phyloP scores from a whole-genome alignment of 148 eudicot genomes.

The Limonium bicolor region DNA sequence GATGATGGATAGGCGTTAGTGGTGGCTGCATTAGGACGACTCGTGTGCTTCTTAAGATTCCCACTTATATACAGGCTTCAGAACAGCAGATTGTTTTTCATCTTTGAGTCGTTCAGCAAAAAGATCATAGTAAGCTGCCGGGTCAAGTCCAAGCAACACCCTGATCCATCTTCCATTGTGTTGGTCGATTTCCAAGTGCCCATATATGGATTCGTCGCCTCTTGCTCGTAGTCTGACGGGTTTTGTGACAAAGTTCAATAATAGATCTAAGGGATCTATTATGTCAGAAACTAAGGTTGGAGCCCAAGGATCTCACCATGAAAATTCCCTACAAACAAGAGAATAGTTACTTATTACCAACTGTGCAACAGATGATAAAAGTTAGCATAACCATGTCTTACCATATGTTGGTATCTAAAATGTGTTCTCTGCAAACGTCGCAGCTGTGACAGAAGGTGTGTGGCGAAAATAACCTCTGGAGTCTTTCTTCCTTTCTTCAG shows the following conservation, averaged over 20 bases:
- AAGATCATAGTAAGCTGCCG: constrained; percentile 21
- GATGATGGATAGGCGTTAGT: too few relatives aligned
- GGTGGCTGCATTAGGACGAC: too few relatives aligned
- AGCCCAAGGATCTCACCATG: constrained; percentile 69
- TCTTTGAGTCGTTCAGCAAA: constrained; percentile 40
- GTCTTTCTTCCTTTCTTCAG: constrained; percentile 21
- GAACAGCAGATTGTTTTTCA: constrained; percentile 42
- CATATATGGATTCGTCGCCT: constrained; percentile 43
- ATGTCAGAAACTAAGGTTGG: constrained; percentile 33
- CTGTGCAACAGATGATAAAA: background rate
- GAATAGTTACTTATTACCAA: background rate
- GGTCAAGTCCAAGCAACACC: constrained; percentile 34
- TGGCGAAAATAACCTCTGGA: constrained; percentile 36
- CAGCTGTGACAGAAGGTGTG: constrained; percentile 30
- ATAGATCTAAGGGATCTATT: constrained; percentile 13
- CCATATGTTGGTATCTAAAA: constrained; percentile 52
- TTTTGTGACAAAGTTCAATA: constrained; percentile 13
- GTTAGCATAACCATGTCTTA: too few relatives aligned
- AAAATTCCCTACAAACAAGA: constrained; percentile 37
- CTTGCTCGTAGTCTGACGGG: constrained; percentile 27
- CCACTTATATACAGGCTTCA: constrained; percentile 48
- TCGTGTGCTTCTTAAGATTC: too few relatives aligned
- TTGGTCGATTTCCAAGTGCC: constrained; percentile 24
- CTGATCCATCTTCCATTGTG: constrained; percentile 24
- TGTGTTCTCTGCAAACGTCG: constrained; percentile 25